Evolutionary conservation across 2,329 filamentous ascomycete genomes (phyloP).

Genomic region (Aureobasidium vineae): DNA sequence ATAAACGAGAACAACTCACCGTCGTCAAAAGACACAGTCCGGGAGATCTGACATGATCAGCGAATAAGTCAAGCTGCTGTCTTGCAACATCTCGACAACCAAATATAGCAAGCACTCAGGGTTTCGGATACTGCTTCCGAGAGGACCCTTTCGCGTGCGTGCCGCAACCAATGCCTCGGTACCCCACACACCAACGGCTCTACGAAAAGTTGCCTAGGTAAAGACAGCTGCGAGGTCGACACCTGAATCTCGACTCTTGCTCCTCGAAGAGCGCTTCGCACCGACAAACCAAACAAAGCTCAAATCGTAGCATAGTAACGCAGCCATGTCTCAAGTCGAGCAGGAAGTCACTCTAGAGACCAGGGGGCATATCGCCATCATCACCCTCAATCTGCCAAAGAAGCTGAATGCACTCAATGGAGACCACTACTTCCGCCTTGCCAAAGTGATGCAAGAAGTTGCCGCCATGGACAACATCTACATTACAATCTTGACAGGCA

Average conservation of each 20-base stretch:
- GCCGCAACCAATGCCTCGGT: slow-evolving; percentile 4
- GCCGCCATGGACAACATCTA: slow-evolving; percentile 75
- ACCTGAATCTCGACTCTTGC: neutral
- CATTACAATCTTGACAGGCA: slow-evolving; percentile 81
- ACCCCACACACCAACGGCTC: slow-evolving; percentile 15
- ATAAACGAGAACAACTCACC: no score
- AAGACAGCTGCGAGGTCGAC: neutral
- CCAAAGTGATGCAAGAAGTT: slow-evolving; percentile 70
- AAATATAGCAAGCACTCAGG: neutral
- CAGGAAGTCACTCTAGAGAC: slow-evolving; percentile 60
- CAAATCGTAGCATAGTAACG: neutral
- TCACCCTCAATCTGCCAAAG: slow-evolving; percentile 79
- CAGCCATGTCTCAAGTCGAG: slow-evolving; percentile 33
- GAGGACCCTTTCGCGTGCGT: neutral
- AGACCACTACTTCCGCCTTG: slow-evolving; percentile 73
- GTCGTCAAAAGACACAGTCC: no score
- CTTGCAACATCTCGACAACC: neutral
- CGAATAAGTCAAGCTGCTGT: no score
- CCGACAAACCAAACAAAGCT: neutral
- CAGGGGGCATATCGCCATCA: slow-evolving; percentile 69
- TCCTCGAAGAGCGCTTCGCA: neutral
- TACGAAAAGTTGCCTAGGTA: slow-evolving; percentile 6
- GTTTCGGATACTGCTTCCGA: neutral
- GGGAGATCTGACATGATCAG: neutral
- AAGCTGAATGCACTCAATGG: slow-evolving; percentile 83